These are phyloP conservation scores for Apophysomyces ossiformis DNA, from an alignment of 371 early-diverging fungal species.

Conservation along the genomic window DNA sequence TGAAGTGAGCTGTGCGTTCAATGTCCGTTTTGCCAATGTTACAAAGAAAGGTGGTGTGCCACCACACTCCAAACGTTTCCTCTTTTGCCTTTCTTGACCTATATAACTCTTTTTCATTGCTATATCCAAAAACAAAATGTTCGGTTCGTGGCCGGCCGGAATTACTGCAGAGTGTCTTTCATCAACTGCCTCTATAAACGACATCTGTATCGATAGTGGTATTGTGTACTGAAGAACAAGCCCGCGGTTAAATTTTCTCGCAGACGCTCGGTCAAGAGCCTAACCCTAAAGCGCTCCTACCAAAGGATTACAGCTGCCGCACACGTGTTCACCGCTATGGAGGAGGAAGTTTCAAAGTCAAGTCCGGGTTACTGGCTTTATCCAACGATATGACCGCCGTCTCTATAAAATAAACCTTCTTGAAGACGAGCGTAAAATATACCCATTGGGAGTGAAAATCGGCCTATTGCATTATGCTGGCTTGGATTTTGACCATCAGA, in stretches of 20 bases:
- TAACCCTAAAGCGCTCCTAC: constrained; percentile 27
- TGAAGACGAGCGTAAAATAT: constrained; percentile 24
- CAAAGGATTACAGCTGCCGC: constrained; percentile 39
- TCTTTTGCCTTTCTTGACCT: too few species aligned
- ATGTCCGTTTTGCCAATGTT: too few species aligned
- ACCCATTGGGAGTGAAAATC: constrained; percentile 50
- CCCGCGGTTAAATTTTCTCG: constrained; percentile 47
- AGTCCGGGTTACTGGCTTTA: constrained; percentile 62
- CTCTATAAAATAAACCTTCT: constrained; percentile 55
- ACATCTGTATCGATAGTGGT: constrained; percentile 32
- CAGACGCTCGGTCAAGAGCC: constrained; percentile 15
- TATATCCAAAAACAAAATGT: constrained; percentile 39
- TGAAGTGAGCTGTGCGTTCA: too few species aligned
- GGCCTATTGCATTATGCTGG: constrained; percentile 65
- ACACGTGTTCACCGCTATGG: constrained; percentile 81
- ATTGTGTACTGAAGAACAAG: constrained; percentile 42
- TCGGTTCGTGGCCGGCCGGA: constrained; percentile 49
- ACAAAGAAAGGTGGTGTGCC: too few species aligned
- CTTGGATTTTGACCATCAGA: constrained; percentile 51
- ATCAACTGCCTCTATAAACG: constrained; percentile 24
- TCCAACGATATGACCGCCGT: constrained; percentile 62
- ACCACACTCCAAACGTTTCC: too few species aligned
- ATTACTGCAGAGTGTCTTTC: constrained; percentile 46
- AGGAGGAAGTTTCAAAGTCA: constrained; percentile 64
- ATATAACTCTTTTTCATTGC: not conserved